Base-by-base conservation (phyloP, 1,139 yeast species). In the Scheffersomyces titani region DNA sequence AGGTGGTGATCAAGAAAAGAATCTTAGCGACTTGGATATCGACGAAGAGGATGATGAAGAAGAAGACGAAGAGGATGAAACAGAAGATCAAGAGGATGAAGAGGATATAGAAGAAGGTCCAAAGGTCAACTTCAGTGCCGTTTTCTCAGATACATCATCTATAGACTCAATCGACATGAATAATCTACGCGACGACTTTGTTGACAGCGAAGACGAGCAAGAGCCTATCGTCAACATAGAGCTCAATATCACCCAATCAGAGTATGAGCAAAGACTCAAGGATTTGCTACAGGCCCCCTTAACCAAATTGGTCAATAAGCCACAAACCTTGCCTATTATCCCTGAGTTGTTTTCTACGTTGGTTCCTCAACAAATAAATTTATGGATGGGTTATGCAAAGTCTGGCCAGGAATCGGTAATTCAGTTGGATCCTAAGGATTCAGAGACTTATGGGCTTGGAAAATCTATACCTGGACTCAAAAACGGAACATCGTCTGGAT, bases 351-450 rank as follows among this genome's bases (percentile, higher is more conserved):
- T 86, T 46, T 59, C 70, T 6, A 67, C 67, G 1, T 69, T 88
- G 16, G 70, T 83, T 1, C 87, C 92, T 0, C 93, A 89, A 68
- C 93, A 88, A 66, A 84, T 89, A 48, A 89, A 89, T 66, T 69
- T 88, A 13, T 89, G 94, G 94, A 78, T 87, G 74, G 93, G 93
- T 1, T 58, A 56, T 19, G 71, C 74, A 9, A 16, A 20, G 16
- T 20, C 20, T 13, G 24, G 49, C 7, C n/a, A 46, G 9, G 16
- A 16, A n/a, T n/a, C 20, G 9, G n/a, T 16, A 5, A 19, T 21
- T 18, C 44, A 22, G 16, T 44, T 55, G 13, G 59, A 57, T 47
- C 51, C 58, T 5, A 16, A 19, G 9, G 53, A 54, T 9, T 11
- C 20, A n/a, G 40, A 22, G 16, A 51, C 59, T 3, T 68, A 72